These are phyloP conservation scores for Pseudogymnoascus sp. DNA, from an alignment of 2,329 filamentous ascomycete genomes.

Conservation along the genomic window DNA sequence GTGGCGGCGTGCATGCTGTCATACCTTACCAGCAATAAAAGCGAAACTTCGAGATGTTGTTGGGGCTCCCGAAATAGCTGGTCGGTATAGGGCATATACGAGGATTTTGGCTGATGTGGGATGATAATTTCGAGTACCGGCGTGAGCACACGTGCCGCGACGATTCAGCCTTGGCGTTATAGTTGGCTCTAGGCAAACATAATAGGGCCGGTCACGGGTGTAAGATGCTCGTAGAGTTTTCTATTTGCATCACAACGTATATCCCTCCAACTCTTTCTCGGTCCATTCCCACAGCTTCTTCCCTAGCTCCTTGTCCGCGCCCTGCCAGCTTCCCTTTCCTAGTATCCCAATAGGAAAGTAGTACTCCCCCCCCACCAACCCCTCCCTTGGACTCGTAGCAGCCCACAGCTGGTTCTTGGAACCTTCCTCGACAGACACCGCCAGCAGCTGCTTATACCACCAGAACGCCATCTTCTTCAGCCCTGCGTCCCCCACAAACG, in stretches of 20 bases:
- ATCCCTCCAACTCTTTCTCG: slow-evolving; percentile 18
- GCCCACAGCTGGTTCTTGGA: slow-evolving; percentile 35
- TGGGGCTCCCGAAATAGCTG: neutral
- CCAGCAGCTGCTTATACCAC: slow-evolving; percentile 10
- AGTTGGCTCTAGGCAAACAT: slow-evolving; percentile 1
- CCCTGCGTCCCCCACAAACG: slow-evolving; percentile 12
- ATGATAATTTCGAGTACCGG: neutral
- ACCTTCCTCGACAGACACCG: slow-evolving; percentile 28
- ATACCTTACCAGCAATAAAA: neutral
- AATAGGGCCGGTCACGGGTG: neutral
- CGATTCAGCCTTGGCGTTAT: neutral
- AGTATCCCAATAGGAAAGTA: slow-evolving; percentile 30
- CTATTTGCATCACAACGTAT: slow-evolving; percentile 5
- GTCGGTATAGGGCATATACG: neutral
- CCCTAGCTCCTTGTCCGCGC: slow-evolving; percentile 26
- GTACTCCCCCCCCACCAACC: slow-evolving; percentile 27
- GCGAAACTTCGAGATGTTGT: neutral
- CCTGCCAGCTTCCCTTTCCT: slow-evolving; percentile 17
- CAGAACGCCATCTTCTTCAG: slow-evolving; percentile 8
- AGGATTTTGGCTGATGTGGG: neutral
- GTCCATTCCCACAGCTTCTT: slow-evolving; percentile 35
- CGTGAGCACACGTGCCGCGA: neutral
- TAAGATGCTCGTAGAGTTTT: neutral
- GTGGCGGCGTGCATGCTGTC: neutral
- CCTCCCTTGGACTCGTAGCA: slow-evolving; percentile 26